Percentiles rank a stretch among this genome's conserved stretches.
Conservation (phyloP, 768 basidiomycete genomes). For the Rubroboletus satanas region DNA sequence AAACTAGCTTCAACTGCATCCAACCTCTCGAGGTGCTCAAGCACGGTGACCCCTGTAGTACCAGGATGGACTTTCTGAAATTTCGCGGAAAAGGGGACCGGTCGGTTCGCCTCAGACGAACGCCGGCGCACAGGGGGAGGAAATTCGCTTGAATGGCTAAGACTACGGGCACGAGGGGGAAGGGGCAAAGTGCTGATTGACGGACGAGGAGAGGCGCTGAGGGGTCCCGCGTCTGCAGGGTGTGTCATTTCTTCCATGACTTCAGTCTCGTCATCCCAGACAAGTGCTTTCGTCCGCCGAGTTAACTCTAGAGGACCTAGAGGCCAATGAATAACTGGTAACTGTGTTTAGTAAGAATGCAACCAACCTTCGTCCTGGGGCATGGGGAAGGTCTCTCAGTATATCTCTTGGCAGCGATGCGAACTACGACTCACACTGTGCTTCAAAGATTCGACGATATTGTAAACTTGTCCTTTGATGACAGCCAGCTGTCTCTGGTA, state of each 20-base stretch:
- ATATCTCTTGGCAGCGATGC: background rate
- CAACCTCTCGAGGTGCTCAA: constrained; percentile 81
- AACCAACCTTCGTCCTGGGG: constrained; percentile 67
- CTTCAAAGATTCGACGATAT: constrained; percentile 79
- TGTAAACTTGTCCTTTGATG: constrained; percentile 91
- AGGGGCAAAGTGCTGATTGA: constrained; percentile 62
- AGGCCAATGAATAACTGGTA: constrained; percentile 8
- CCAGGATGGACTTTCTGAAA: constrained; percentile 80
- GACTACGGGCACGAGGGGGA: constrained; percentile 52
- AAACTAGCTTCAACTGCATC: constrained; percentile 80
- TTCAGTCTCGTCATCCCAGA: constrained; percentile 87
- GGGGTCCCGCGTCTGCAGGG: constrained; percentile 31
- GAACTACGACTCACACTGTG: constrained; percentile 55
- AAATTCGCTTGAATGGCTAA: constrained; percentile 60
- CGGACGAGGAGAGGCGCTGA: constrained; percentile 50
- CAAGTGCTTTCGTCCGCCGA: constrained; percentile 71
- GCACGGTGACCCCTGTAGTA: constrained; percentile 80
- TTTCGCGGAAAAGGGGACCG: constrained; percentile 81
- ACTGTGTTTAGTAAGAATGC: background rate
- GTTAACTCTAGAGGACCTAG: constrained; percentile 88
- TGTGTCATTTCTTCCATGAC: constrained; percentile 50
- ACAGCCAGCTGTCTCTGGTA: constrained; percentile 81
- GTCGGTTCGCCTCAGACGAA: constrained; percentile 62
- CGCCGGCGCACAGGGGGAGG: constrained; percentile 66
- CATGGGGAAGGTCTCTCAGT: constrained; percentile 5